Conservation (phyloP, 108 stramenopile genomes). For the Mayamaea pseudoterrestris region DNA sequence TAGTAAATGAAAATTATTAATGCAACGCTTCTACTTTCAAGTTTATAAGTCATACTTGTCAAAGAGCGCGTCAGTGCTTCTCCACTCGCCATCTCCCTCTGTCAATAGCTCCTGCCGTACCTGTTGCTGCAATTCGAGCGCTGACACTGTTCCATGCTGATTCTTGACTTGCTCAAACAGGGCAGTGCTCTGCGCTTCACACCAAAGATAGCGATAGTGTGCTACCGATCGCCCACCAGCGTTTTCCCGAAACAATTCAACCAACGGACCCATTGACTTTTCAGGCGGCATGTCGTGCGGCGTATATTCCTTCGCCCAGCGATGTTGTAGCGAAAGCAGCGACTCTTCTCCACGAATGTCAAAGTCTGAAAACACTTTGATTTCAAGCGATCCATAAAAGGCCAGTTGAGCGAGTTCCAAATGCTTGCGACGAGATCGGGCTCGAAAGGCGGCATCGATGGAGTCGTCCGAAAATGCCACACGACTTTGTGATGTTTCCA, state of each 20-base stretch:
- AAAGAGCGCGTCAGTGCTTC: too few relatives aligned
- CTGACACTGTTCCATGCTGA: too few relatives aligned
- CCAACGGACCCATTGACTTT: constrained; percentile 3
- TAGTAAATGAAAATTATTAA: too few relatives aligned
- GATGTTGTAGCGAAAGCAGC: constrained; percentile 4
- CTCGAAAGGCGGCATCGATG: constrained; percentile 2
- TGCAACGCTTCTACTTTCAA: too few relatives aligned
- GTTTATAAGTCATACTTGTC: too few relatives aligned
- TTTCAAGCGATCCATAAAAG: constrained; percentile 8
- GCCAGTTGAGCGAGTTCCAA: constrained; percentile 4
- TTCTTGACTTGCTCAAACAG: constrained; percentile 2
- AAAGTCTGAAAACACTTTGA: constrained; percentile 7
- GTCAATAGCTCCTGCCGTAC: too few relatives aligned
- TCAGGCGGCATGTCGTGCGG: constrained; percentile 5
- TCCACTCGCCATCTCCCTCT: too few relatives aligned
- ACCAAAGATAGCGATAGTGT: constrained; percentile 10
- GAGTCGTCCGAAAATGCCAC: background rate
- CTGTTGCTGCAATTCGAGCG: too few relatives aligned
- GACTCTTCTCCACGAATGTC: constrained; percentile 9
- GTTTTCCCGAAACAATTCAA: constrained; percentile 5
- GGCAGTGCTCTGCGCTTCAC: constrained; percentile 4
- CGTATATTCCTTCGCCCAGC: constrained; percentile 1
- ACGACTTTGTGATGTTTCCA: background rate
- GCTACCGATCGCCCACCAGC: background rate
- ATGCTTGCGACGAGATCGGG: background rate